phyloP scores from a whole-genome alignment of 2,329 filamentous ascomycete genomes.

The Calonectria multiphialidica region DNA sequence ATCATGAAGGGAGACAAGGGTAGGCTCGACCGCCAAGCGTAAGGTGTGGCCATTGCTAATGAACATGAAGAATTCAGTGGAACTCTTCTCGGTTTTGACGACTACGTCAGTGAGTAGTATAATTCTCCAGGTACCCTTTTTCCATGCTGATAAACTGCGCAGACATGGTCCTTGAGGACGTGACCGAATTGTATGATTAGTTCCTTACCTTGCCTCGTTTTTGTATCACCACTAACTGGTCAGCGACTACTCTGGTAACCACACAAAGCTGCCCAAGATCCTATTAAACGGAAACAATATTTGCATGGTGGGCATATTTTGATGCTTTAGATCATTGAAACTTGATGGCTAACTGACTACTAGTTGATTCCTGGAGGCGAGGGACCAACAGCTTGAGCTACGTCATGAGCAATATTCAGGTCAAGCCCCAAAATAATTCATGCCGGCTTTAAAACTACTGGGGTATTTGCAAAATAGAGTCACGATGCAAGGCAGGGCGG shows the following conservation, averaged over 20 bases:
- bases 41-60: conserved; percentile 21
- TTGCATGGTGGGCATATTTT: conserved; percentile 83
- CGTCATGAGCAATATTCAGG: conserved; percentile 11
- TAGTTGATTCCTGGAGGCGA: conserved; percentile 86
- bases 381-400: conserved; percentile 62
- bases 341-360: conserved; percentile 22
- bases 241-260: conserved; percentile 91
- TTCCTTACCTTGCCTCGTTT: not conserved
- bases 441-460: conserved; percentile 5
- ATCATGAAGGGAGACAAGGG: conserved; percentile 99
- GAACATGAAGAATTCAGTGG: conserved; percentile 85
- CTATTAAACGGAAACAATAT: conserved; percentile 98
- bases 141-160: conserved; percentile 17
- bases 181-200: conserved; percentile 87
- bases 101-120: conserved; percentile 94
- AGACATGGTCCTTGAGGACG: conserved; percentile 99
- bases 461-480: not conserved
- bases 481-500: not conserved
- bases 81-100: conserved; percentile 94
- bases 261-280: conserved; percentile 93
- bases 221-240: conserved; percentile 35
- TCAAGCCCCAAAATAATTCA: conserved; percentile 20
- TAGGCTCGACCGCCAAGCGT: conserved; percentile 50
- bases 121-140: not conserved
- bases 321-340: not conserved